A percentile compares a stretch with the other conserved stretches of the same genome.
These are phyloP conservation scores for Rhizopogon rudus DNA, from an alignment of 768 basidiomycete genomes.

Conservation along the genomic window DNA sequence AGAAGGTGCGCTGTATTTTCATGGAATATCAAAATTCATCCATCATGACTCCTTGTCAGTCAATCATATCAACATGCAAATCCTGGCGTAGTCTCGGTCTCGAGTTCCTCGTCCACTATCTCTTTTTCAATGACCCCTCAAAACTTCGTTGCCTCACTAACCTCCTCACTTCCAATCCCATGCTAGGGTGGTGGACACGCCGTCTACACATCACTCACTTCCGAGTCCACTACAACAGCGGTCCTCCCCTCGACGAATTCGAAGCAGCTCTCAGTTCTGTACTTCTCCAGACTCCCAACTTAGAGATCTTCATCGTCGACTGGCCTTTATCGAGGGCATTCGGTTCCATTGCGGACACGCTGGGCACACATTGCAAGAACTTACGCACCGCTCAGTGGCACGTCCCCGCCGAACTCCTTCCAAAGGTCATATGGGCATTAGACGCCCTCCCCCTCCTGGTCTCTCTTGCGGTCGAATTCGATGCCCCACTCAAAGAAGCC, in stretches of 20 bases:
- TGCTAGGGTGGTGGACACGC: slow-evolving; percentile 66
- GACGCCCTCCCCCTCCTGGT: slow-evolving; percentile 54
- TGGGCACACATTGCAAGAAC: slow-evolving; percentile 45
- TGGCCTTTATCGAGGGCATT: slow-evolving; percentile 58
- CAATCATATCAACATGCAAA: slow-evolving; percentile 64
- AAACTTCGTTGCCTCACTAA: slow-evolving; percentile 48
- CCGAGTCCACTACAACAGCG: slow-evolving; percentile 28
- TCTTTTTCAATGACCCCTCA: slow-evolving; percentile 60
- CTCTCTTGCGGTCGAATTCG: slow-evolving; percentile 52
- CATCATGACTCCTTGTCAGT: slow-evolving; percentile 29
- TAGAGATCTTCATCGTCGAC: slow-evolving; percentile 68
- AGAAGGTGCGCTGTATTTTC: slow-evolving; percentile 45
- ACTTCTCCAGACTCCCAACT: slow-evolving; percentile 63
- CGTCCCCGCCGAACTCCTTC: slow-evolving; percentile 47
- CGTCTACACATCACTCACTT: slow-evolving; percentile 66
- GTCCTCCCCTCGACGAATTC: slow-evolving; percentile 41
- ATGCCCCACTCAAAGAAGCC: slow-evolving; percentile 21
- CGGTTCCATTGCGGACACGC: slow-evolving; percentile 58
- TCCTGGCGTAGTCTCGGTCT: slow-evolving; percentile 57
- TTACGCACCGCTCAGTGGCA: slow-evolving; percentile 61
- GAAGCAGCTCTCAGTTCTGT: slow-evolving; percentile 53
- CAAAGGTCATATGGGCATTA: slow-evolving; percentile 71
- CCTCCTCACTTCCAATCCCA: slow-evolving; percentile 46
- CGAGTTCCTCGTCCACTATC: slow-evolving; percentile 63
- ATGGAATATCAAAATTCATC: too few relatives aligned